Evolutionary conservation across 768 basidiomycete species (phyloP).

Genomic region (Pholiota microspora): DNA sequence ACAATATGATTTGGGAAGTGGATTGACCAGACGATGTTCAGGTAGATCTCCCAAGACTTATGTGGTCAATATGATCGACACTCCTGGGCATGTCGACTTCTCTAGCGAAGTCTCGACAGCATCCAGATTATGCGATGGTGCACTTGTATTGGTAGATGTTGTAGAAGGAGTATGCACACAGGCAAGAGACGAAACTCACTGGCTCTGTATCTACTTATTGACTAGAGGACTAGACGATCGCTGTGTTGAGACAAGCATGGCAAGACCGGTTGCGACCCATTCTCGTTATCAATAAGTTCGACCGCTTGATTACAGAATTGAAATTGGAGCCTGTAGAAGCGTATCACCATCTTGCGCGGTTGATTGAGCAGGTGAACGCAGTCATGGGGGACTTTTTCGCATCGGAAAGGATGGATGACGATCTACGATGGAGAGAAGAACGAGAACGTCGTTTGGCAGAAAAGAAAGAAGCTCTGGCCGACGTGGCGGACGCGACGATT

Average conservation of each 20-base stretch:
- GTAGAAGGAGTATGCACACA: slow-evolving; percentile 99
- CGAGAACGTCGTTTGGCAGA: slow-evolving; percentile 77
- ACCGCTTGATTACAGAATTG: slow-evolving; percentile 91
- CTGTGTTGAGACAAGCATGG: slow-evolving; percentile 95
- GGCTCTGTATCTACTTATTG: background rate
- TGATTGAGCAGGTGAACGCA: slow-evolving; percentile 97
- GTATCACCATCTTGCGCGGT: slow-evolving; percentile 87
- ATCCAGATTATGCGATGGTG: slow-evolving; percentile 91
- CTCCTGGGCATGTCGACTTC: slow-evolving; percentile 98
- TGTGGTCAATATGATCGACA: slow-evolving; percentile 95
- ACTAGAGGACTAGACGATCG: slow-evolving; percentile 65
- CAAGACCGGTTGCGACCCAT: slow-evolving; percentile 84
- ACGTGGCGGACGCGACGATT: slow-evolving; percentile 58
- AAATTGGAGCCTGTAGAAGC: slow-evolving; percentile 89
- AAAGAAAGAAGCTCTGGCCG: slow-evolving; percentile 69
- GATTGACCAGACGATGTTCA: slow-evolving; percentile 22
- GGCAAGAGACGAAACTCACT: slow-evolving; percentile 39
- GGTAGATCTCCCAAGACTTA: slow-evolving; percentile 66
- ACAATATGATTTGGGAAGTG: background rate
- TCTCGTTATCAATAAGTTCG: slow-evolving; percentile 96
- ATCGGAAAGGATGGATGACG: slow-evolving; percentile 94
- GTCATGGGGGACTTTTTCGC: slow-evolving; percentile 97
- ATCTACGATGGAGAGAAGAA: slow-evolving; percentile 91
- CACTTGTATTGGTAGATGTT: slow-evolving; percentile 92
- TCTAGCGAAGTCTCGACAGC: slow-evolving; percentile 96